Base-by-base conservation (phyloP, 331 rosid genomes). In the Malus hybrid region DNA sequence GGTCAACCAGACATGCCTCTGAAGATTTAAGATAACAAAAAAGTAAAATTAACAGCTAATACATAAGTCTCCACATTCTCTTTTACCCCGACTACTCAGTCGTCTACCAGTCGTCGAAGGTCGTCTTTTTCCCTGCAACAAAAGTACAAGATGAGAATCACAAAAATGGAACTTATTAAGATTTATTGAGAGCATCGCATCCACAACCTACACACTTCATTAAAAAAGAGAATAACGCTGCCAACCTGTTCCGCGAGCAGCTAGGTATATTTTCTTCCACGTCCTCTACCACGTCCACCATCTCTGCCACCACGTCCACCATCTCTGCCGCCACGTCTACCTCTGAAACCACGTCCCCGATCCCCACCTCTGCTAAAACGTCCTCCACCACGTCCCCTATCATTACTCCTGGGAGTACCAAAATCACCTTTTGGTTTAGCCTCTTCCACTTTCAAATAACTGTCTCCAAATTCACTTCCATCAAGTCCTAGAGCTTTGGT, bases 391-490 rank as follows among this genome's bases (percentile, higher is more conserved):
- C 90, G 24, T 19, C 78, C 27, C 0, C 85, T 34, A 9, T 79
- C 71, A 4, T 55, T 39, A 4, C 83, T 13, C 4, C 73, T 63
- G 20, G 65, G 61, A 3, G 79, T 69, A 42, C 76, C 81, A 19
- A 52, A 73, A 75, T 85, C 82, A 16, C 39, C 86, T 44, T 88
- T 85, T 13, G 99, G 92, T 78, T 75, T 94, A 12, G 99, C 99
- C 79, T 90, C 97, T 24, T 94, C 92, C 2, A 94, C 93, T 0
- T 80, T 34, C 79, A 94, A 69, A 57, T 50, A 7, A 34, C 80
- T 20, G 3, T 84, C 89, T 1, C 87, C 89, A 28, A 88, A 80
- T 1, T 94, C 90, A 69, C 78, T 16, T 31, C 81, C 86, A 78
- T 88, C 71, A 36, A 90, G 83, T 71, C 86, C 97, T 0, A 94